phyloP scores from a whole-genome alignment of 352 stramenopile genomes.

The Phytopythium sindhum region DNA sequence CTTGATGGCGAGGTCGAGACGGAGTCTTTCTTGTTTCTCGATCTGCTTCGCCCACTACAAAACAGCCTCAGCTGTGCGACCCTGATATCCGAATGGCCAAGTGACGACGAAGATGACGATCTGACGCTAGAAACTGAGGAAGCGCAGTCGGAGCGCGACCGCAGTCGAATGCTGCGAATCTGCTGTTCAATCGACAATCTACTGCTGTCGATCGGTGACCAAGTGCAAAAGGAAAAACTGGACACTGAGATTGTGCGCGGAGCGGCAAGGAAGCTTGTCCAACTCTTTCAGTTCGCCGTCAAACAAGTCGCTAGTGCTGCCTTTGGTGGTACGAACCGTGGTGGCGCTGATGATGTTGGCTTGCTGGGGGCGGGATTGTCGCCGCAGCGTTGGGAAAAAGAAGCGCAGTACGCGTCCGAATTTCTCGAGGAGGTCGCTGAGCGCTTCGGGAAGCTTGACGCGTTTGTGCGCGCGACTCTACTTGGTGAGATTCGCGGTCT shows the following conservation, averaged over 20 bases:
- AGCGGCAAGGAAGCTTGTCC: slow-evolving; percentile 36
- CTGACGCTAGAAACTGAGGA: slow-evolving; percentile 2
- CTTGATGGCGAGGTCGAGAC: not conserved
- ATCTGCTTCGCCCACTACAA: slow-evolving; percentile 51
- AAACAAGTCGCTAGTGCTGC: slow-evolving; percentile 32
- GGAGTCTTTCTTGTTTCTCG: slow-evolving; percentile 28
- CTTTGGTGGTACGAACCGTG: slow-evolving; percentile 16
- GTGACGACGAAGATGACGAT: slow-evolving; percentile 26
- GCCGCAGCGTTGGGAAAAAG: slow-evolving; percentile 16
- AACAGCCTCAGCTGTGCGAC: slow-evolving; percentile 47
- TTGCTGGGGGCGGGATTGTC: not conserved
- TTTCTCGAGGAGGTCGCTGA: slow-evolving; percentile 37
- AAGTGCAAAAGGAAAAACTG: slow-evolving; percentile 46
- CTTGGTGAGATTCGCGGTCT: slow-evolving; percentile 25
- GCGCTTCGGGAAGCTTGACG: slow-evolving; percentile 33
- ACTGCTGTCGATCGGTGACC: slow-evolving; percentile 46
- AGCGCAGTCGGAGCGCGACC: slow-evolving; percentile 36
- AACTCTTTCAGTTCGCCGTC: slow-evolving; percentile 46
- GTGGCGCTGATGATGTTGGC: not conserved
- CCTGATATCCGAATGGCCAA: slow-evolving; percentile 29
- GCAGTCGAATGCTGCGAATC: slow-evolving; percentile 55
- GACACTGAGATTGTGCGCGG: slow-evolving; percentile 39
- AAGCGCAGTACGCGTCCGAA: slow-evolving; percentile 42
- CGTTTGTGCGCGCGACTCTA: slow-evolving; percentile 35
- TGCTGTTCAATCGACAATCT: slow-evolving; percentile 71